Conservation (phyloP, 768 basidiomycete species). For the Sistotremastrum niveocremeum region DNA sequence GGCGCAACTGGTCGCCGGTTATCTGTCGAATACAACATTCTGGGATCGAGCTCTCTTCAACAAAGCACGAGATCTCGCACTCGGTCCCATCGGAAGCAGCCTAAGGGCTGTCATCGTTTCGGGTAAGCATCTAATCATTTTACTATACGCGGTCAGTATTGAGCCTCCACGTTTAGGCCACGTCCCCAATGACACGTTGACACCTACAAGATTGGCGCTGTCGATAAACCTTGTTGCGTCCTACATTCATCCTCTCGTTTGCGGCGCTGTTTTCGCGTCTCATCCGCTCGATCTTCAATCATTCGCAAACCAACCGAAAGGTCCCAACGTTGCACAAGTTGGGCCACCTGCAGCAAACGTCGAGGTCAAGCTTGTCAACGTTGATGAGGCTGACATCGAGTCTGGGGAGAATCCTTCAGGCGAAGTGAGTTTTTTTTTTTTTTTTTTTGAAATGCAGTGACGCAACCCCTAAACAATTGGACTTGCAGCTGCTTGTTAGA, state of each 20-base stretch:
- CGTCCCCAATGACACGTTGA: conserved; percentile 35
- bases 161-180: conserved; percentile 24
- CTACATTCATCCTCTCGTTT: conserved; percentile 45
- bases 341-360: conserved; percentile 81
- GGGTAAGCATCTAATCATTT: conserved; percentile 29
- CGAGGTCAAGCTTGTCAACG: conserved; percentile 64
- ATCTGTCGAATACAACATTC: conserved; percentile 61
- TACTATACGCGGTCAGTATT: not conserved
- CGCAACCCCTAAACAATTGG: conserved; percentile 1
- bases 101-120: conserved; percentile 59
- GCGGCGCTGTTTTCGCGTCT: conserved; percentile 69
- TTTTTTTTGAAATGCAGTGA: not conserved
- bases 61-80: conserved; percentile 40
- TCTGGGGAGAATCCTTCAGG: conserved; percentile 54
- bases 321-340: conserved; percentile 34
- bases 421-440: conserved; percentile 17
- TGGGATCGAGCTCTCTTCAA: conserved; percentile 77
- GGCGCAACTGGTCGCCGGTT: conserved; percentile 55
- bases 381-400: conserved; percentile 54
- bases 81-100: conserved; percentile 48
- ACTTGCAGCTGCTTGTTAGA: conserved; percentile 29
- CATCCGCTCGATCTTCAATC: conserved; percentile 80
- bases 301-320: conserved; percentile 25
- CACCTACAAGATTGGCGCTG: conserved; percentile 57
- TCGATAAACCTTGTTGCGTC: conserved; percentile 64